These are phyloP conservation scores for Cryptomeria japonica DNA, from an alignment of 75 land plant genomes.

Conservation along the genomic window DNA sequence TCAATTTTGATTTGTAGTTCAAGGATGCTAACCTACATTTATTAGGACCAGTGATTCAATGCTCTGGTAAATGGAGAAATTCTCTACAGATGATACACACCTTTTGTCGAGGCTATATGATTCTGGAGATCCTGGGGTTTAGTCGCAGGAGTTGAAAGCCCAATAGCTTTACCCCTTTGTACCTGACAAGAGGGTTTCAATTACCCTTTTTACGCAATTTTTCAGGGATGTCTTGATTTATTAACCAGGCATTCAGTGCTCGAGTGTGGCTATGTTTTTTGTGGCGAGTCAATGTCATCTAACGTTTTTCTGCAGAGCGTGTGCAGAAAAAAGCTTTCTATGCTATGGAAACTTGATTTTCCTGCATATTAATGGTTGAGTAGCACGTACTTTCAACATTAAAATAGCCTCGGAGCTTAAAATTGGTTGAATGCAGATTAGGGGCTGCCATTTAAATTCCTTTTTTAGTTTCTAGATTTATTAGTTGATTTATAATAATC, in stretches of 20 bases:
- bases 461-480: no score
- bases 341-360: no score
- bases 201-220: background rate
- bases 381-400: no score
- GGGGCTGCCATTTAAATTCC: no score
- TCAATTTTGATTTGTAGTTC: background rate
- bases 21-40: background rate
- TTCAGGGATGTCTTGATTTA: background rate
- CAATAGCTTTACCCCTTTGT: background rate
- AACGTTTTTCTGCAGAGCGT: no score
- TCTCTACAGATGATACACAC: background rate
- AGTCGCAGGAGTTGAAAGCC: background rate
- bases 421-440: no score
- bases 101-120: background rate
- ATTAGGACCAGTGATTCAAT: background rate
- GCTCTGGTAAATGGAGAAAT: background rate
- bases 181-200: background rate
- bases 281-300: background rate
- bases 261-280: background rate
- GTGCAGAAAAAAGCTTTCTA: no score
- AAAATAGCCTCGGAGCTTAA: no score
- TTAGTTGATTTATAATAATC: no score
- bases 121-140: background rate
- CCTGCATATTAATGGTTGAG: no score
- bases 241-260: background rate